These are phyloP conservation scores for Diaporthe australafricana DNA, from an alignment of 2,329 filamentous ascomycete species.

Conservation along the genomic window DNA sequence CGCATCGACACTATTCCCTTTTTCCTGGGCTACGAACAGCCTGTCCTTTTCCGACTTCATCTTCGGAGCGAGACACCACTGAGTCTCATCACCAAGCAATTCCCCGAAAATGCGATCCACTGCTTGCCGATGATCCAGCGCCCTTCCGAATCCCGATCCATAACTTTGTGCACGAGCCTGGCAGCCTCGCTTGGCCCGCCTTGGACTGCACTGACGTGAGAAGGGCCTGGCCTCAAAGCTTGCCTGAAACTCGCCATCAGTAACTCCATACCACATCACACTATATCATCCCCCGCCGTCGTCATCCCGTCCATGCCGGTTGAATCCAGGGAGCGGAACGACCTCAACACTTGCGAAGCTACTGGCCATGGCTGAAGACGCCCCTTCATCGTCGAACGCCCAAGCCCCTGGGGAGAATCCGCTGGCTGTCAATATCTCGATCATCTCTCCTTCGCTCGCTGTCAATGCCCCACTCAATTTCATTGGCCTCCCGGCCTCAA, in stretches of 20 bases:
- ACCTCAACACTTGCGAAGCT: conserved; percentile 32
- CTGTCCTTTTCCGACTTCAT: conserved; percentile 8
- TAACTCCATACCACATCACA: neutral
- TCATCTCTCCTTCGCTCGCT: conserved; percentile 69
- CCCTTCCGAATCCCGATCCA: conserved; percentile 17
- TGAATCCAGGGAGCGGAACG: conserved; percentile 28
- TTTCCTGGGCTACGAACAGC: neutral
- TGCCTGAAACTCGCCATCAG: neutral
- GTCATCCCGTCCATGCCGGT: conserved; percentile 2
- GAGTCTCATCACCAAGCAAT: neutral
- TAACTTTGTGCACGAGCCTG: conserved; percentile 31
- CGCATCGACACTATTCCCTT: neutral
- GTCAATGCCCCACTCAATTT: conserved; percentile 64
- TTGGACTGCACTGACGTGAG: conserved; percentile 25
- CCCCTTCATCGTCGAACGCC: conserved; percentile 43
- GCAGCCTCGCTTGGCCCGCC: conserved; percentile 18
- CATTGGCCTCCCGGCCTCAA: conserved; percentile 58
- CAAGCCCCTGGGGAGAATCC: conserved; percentile 40
- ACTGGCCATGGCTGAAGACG: conserved; percentile 54
- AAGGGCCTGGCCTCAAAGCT: conserved; percentile 34
- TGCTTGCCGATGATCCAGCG: conserved; percentile 22
- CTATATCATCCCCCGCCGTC: neutral
- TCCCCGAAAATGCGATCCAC: conserved; percentile 13
- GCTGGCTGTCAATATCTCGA: conserved; percentile 64
- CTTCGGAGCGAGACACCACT: neutral